Base-by-base conservation (phyloP, 345 rosid genomes). In the Heritiera littoralis region DNA sequence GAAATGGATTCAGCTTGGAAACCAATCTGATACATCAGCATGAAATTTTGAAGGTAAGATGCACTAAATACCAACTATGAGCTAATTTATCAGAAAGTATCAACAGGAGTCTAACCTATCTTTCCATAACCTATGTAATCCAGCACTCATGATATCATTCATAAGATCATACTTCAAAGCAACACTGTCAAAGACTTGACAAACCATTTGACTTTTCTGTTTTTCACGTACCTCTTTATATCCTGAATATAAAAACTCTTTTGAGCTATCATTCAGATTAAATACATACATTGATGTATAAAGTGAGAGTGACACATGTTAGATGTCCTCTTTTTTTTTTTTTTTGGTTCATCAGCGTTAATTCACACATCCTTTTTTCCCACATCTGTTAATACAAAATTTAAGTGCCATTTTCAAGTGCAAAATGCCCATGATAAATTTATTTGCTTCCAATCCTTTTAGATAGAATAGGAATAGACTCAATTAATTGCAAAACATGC, bases 121-220 rank as follows among this genome's bases (percentile, higher is more conserved):
- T 80, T 94, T 94, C 98, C 97, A 94, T 20, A 92, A 81, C 78
- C 97, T 81, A 83, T 94, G 98, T 78, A 92, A 80, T 38, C 98
- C 97, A 23, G 84, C 97, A 52, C 94, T 94, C 98, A 94, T 94
- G 56, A 94, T 79, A 89, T 94, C 97, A 79, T 94, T 94, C 98
- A 94, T 94, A 51, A 90, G 88, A 88, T 94, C 98, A 81, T 94
- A 94, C 78, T 82, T 94, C 4, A 92, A 86, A 77, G 98, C 97
- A 69, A 92, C 96, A 58, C 83, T 94, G 71, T 86, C 90, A 88
- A 94, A 92, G 23, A 94, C 98, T 51, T 89, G 81, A 77, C 92
- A 87, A 79, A 94, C 98, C 91, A 94, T 40, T 77, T 79, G 89
- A 79, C 93, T 84, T 66, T 94, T 94, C 1, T 91, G 94, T 80